Conservation (phyloP, 2,329 filamentous ascomycete species). For the Fusarium sp. region DNA sequence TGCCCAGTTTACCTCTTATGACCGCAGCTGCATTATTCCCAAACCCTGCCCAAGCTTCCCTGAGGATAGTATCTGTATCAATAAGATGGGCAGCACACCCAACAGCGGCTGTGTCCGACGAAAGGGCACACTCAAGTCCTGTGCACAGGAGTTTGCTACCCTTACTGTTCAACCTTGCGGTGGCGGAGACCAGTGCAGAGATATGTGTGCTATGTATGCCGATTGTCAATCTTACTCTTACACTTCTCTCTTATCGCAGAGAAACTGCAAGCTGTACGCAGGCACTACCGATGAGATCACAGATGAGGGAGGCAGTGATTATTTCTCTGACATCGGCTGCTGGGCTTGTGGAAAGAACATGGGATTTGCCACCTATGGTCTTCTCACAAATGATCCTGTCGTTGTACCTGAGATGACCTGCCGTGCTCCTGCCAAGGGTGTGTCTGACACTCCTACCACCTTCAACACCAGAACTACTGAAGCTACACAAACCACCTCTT, state of each 20-base stretch:
- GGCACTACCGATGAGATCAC: constrained; percentile 2
- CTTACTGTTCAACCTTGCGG: constrained; percentile 7
- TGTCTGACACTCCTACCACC: not conserved
- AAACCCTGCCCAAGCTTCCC: constrained; percentile 2
- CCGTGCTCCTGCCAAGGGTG: not conserved
- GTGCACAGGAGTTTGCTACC: not conserved
- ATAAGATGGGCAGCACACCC: constrained; percentile 8
- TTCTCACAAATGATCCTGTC: not conserved
- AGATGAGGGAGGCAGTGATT: not conserved
- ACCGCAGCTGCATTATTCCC: constrained; percentile 10
- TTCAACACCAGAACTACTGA: not conserved
- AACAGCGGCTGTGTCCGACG: constrained; percentile 6
- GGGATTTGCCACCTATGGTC: constrained; percentile 6
- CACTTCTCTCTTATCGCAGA: not conserved
- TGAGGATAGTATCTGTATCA: constrained; percentile 2
- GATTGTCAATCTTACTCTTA: constrained; percentile 15
- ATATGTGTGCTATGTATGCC: constrained; percentile 12
- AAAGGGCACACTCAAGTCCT: constrained; percentile 13
- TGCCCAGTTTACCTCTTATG: constrained; percentile 3
- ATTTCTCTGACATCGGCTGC: constrained; percentile 13
- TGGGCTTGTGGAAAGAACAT: constrained; percentile 21
- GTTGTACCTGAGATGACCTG: not conserved
- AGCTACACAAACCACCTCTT: not conserved
- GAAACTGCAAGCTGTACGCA: not conserved
- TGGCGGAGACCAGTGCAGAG: constrained; percentile 4